Percentiles rank a stretch among this genome's conserved stretches.
Evolutionary conservation across 1,284 basidiomycete genomes (phyloP).

Genomic region (Cryptococcus deneoformans): DNA sequence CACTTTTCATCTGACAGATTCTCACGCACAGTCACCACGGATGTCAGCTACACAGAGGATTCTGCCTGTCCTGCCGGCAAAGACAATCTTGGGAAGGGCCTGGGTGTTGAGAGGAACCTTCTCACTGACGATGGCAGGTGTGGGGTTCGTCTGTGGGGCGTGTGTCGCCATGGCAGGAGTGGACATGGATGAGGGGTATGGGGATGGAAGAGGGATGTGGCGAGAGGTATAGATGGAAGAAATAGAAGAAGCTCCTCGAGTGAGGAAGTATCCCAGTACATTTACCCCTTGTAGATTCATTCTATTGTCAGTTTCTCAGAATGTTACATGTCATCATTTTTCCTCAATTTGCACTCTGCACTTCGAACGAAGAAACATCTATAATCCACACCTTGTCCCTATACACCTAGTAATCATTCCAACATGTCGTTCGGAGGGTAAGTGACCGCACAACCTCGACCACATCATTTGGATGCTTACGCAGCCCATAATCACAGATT

Average conservation of each 20-base stretch:
- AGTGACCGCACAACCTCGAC: neutral
- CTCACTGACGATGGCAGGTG: conserved; percentile 5
- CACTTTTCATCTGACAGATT: conserved; percentile 1
- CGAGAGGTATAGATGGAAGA: neutral
- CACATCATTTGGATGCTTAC: neutral
- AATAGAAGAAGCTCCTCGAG: neutral
- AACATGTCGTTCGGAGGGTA: conserved; percentile 27
- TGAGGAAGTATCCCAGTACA: no score
- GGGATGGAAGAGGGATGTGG: neutral
- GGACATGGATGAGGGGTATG: neutral
- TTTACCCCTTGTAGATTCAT: no score
- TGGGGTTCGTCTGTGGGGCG: neutral
- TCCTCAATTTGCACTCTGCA: no score
- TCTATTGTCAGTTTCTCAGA: no score
- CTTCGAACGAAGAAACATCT: no score
- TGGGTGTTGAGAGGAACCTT: conserved; percentile 19
- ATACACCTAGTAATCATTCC: no score
- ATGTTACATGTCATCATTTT: no score
- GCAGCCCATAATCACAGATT: conserved; percentile 9
- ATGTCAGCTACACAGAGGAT: conserved; percentile 97
- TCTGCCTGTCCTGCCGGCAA: conserved; percentile 59
- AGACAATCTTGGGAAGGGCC: conserved; percentile 33
- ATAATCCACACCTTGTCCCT: no score
- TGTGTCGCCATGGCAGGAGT: neutral
- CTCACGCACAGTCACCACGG: conserved; percentile 59